Evolutionary conservation across 495 filamentous ascomycete genomes (phyloP).

Genomic region (Corynascus novoguineensis): DNA sequence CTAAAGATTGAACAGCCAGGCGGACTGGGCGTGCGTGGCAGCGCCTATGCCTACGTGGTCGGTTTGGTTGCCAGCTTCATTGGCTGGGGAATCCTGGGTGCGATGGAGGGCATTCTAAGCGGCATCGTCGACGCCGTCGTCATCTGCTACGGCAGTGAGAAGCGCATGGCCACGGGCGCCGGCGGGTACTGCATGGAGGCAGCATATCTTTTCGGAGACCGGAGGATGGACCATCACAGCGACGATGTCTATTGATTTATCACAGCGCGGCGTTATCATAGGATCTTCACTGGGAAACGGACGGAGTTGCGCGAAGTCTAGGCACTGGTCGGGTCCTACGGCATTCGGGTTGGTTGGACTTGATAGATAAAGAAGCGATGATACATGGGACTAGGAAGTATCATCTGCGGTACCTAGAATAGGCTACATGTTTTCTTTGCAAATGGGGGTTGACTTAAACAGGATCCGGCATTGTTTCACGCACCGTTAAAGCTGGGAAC

Average conservation of each 20-base stretch:
- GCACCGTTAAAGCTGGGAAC: too few species aligned
- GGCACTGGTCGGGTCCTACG: neutral
- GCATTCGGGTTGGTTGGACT: neutral
- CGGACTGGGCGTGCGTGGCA: constrained; percentile 54
- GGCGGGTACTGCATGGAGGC: constrained; percentile 87
- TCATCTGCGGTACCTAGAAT: neutral
- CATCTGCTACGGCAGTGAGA: constrained; percentile 90
- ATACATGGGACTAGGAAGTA: neutral
- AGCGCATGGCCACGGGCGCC: constrained; percentile 55
- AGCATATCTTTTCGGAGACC: constrained; percentile 70
- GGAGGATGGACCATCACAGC: constrained; percentile 26
- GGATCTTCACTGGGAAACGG: neutral
- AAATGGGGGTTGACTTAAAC: neutral
- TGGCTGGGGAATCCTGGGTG: constrained; percentile 91
- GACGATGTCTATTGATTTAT: constrained; percentile 31
- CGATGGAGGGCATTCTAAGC: constrained; percentile 87
- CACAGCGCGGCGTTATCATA: constrained; percentile 15
- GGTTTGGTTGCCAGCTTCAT: constrained; percentile 87
- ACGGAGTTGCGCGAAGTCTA: neutral
- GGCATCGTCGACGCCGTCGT: constrained; percentile 89
- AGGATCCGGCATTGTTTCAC: too few species aligned
- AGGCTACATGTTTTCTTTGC: constrained; percentile 3
- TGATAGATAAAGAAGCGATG: neutral
- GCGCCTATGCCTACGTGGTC: constrained; percentile 90
- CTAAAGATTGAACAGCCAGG: constrained; percentile 49